A percentile compares a stretch with the other conserved stretches of the same genome.
phyloP scores from a whole-genome alignment of 2,329 filamentous ascomycete genomes.

The Beauveria sp. region DNA sequence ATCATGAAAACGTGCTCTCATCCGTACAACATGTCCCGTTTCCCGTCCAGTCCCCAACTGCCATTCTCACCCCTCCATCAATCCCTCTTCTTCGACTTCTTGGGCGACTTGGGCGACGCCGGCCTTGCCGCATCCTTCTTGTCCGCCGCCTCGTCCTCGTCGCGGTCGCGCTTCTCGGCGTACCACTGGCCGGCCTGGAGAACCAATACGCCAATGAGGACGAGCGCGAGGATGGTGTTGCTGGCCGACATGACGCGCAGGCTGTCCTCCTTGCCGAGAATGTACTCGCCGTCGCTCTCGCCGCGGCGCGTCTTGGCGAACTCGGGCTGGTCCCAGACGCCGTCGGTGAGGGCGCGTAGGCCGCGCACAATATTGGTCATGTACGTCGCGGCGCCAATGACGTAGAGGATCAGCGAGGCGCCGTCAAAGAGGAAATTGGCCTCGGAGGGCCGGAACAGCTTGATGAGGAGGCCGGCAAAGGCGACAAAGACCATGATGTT shows the following conservation, averaged over 20 bases:
- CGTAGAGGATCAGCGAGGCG: constrained; percentile 71
- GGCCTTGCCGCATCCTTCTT: constrained; percentile 28
- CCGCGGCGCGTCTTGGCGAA: constrained; percentile 30
- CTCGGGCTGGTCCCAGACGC: constrained; percentile 48
- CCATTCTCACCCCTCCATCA: constrained; percentile 14
- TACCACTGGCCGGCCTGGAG: constrained; percentile 98
- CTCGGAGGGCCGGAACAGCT: constrained; percentile 90
- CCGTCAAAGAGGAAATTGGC: constrained; percentile 93
- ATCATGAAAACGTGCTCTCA: constrained; percentile 2
- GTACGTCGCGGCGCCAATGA: constrained; percentile 87
- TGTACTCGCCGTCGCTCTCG: constrained; percentile 50
- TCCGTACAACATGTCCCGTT: constrained; percentile 1
- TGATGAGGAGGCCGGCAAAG: constrained; percentile 81
- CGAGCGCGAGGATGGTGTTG: constrained; percentile 91
- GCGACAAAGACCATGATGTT: constrained; percentile 88
- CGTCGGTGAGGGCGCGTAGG: constrained; percentile 70
- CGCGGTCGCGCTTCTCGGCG: constrained; percentile 84
- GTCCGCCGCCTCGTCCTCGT: constrained; percentile 64
- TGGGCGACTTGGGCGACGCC: constrained; percentile 14
- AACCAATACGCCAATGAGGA: constrained; percentile 84
- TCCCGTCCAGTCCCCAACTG: neutral
- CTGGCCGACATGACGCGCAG: constrained; percentile 86
- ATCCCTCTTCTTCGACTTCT: constrained; percentile 28
- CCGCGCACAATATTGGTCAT: constrained; percentile 96
- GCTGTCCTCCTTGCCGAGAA: constrained; percentile 78